Evolutionary conservation across 805 yeast genomes (phyloP), one percentile per base, ranked within the genome.

Genomic region (Scheffersomyces coipomensis): DNA sequence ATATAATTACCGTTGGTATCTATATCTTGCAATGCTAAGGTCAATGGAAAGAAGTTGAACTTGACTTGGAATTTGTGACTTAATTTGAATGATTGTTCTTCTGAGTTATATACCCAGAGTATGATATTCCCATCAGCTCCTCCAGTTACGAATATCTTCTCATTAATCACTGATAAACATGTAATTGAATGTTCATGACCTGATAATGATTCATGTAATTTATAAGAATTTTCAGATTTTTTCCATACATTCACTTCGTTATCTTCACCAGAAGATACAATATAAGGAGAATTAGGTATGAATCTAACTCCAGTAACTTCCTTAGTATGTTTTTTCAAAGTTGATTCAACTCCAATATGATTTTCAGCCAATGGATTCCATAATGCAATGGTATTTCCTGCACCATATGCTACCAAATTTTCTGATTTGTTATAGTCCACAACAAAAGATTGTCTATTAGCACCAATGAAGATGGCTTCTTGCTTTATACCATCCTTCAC

Each of bases 191-290:
- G 70, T 0, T 51, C 36, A 51, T 79, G 83, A 26, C 64, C 64
- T 4, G 58, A 55, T 3, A 69, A 47, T 12, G 58, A 44, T 39
- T 71, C 73, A 19, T 34, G 39, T 22, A 64, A 43, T 7, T 34
- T 40, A 41, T 74, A 66, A 0, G 55, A 47, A 0, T 43, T 44
- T 1, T 38, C 43, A 2, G 19, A 37, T 13, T 46, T 63, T 37
- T 64, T 60, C 95, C 95, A 88, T 3, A 87, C 54, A 42, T 68
- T 72, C 1, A 88, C 66, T 4, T 62, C 56, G 6, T 77, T 75
- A 52, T 88, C 96, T 45, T 85, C 90, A 2, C 84, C 76, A 0
- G 83, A 79, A 3, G 88, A 76, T 0, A 86, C 66, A 40, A 88
- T 55, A 21, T 49, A 57, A 0, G 68, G 55, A 0, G 77, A 60